Evolutionary conservation across 2,329 filamentous ascomycete species (phyloP).

Genomic region (Neonectria ditissima): DNA sequence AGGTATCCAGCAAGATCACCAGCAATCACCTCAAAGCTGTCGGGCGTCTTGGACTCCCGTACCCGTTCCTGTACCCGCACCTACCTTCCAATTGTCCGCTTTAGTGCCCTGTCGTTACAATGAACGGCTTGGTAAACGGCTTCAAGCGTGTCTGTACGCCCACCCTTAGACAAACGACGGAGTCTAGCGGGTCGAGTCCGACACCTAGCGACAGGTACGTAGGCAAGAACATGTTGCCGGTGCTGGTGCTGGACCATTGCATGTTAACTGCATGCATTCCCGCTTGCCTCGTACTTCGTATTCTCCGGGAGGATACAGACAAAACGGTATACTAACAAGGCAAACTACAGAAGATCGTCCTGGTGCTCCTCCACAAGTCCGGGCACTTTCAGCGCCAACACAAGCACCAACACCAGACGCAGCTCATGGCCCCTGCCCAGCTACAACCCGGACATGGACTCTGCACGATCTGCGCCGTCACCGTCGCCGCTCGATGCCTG

Average conservation of each 20-base stretch:
- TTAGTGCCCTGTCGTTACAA: background rate
- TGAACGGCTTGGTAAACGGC: slow-evolving; percentile 14
- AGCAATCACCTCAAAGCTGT: background rate
- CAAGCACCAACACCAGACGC: slow-evolving; percentile 6
- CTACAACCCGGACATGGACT: background rate
- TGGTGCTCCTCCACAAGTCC: background rate
- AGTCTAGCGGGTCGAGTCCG: slow-evolving; percentile 8
- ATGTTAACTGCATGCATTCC: background rate
- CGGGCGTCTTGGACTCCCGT: background rate
- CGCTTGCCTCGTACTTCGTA: background rate
- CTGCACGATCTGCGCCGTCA: background rate
- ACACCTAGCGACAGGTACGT: slow-evolving; percentile 15
- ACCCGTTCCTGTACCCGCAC: background rate
- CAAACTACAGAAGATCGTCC: background rate
- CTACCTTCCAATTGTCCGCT: slow-evolving; percentile 1
- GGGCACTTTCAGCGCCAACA: background rate
- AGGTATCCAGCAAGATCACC: background rate
- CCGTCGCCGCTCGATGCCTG: slow-evolving; percentile 10
- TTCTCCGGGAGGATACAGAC: background rate
- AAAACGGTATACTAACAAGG: slow-evolving; percentile 3
- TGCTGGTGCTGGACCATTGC: background rate
- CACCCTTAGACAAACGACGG: slow-evolving; percentile 5
- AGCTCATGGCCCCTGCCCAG: slow-evolving; percentile 12
- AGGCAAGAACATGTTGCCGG: background rate
- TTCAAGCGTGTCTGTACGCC: slow-evolving; percentile 7